A percentile compares a stretch with the other conserved stretches of the same genome.
Evolutionary conservation across 1,139 yeast species (phyloP).

Genomic region (Debaryomycetaceae sp.): DNA sequence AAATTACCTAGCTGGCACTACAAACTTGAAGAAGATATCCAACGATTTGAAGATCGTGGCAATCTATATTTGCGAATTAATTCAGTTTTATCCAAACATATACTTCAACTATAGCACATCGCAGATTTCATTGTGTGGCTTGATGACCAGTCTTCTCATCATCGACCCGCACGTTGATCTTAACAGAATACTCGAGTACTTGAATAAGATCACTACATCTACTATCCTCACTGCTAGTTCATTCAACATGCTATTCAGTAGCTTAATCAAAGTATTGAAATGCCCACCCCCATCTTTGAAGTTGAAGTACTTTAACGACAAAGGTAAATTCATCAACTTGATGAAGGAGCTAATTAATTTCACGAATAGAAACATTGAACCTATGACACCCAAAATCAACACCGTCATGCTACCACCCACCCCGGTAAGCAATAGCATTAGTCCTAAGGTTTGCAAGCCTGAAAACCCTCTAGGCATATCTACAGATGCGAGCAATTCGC

Average conservation of each 20-base stretch:
- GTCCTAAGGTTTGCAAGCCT: slow-evolving; percentile 6
- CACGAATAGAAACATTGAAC: slow-evolving; percentile 25
- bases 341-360: slow-evolving; percentile 36
- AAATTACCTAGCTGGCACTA: slow-evolving; percentile 20
- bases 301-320: slow-evolving; percentile 38
- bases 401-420: slow-evolving; percentile 11
- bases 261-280: slow-evolving; percentile 38
- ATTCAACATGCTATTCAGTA: slow-evolving; percentile 25
- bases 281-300: slow-evolving; percentile 46
- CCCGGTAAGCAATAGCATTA: slow-evolving; percentile 10
- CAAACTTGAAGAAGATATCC: slow-evolving; percentile 20
- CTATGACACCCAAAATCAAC: slow-evolving; percentile 18
- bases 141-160: slow-evolving; percentile 23
- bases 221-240: slow-evolving; percentile 17
- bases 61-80: slow-evolving; percentile 60
- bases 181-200: slow-evolving; percentile 17
- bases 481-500: slow-evolving; percentile 8
- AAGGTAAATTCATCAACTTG: slow-evolving; percentile 32
- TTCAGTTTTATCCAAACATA: slow-evolving; percentile 59
- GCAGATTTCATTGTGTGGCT: slow-evolving; percentile 55
- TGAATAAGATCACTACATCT: slow-evolving; percentile 16
- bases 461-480: neutral
- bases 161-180: slow-evolving; percentile 28
- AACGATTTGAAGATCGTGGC: slow-evolving; percentile 54
- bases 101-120: slow-evolving; percentile 54